Conservation (phyloP, 441 rosid species). For the Gossypium lobatum region DNA sequence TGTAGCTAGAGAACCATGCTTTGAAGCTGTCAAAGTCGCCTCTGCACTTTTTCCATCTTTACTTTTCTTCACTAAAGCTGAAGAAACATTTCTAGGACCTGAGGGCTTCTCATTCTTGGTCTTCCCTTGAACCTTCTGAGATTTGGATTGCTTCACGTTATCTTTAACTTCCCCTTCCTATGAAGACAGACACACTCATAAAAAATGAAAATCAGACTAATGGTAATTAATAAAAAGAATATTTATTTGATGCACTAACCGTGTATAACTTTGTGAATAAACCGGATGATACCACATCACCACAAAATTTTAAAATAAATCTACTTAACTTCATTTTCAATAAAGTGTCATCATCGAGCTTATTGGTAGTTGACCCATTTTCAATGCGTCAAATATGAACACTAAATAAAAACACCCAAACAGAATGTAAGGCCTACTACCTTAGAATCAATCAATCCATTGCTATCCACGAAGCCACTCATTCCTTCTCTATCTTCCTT, state of each 20-base stretch:
- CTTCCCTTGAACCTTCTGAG: slow-evolving; percentile 41
- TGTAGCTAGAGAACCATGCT: slow-evolving; percentile 47
- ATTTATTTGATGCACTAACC: neutral
- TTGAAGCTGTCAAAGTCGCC: slow-evolving; percentile 29
- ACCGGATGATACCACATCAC: neutral
- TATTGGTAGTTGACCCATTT: neutral
- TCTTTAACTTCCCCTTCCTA: neutral
- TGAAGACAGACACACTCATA: slow-evolving; percentile 25
- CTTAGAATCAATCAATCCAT: slow-evolving; percentile 32
- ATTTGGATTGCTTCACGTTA: slow-evolving; percentile 27
- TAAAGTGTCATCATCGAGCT: neutral
- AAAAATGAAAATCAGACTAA: neutral
- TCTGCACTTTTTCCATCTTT: slow-evolving; percentile 41
- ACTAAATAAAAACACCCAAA: slow-evolving; percentile 1
- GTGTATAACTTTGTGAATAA: neutral
- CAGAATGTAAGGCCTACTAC: slow-evolving; percentile 18
- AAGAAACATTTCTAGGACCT: slow-evolving; percentile 34
- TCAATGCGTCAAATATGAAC: neutral
- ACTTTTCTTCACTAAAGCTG: slow-evolving; percentile 38
- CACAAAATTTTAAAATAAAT: neutral
- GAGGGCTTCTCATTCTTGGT: slow-evolving; percentile 44
- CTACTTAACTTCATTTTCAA: neutral
- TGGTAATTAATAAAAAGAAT: neutral
- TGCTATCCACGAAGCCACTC: slow-evolving; percentile 21
- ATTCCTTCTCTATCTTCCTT: slow-evolving; percentile 27